These are phyloP conservation scores for Dichotomopilus funicola DNA, from an alignment of 2,329 filamentous ascomycete species.

Conservation along the genomic window DNA sequence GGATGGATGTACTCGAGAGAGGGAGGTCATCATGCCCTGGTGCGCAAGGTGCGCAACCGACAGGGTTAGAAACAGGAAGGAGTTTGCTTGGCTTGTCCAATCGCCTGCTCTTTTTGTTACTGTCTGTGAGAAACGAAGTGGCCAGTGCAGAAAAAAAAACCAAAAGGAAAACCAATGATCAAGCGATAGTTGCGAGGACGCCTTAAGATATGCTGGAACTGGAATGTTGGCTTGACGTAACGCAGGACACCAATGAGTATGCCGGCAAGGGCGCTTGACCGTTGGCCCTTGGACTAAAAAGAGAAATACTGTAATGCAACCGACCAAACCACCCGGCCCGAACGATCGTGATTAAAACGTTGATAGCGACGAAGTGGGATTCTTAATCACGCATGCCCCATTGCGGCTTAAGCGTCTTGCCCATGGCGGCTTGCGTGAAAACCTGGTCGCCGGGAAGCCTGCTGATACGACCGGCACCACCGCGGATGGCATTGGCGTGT, in stretches of 20 bases:
- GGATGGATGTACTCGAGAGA: not conserved
- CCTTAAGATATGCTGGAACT: slow-evolving; percentile 12
- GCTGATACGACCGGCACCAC: slow-evolving; percentile 79
- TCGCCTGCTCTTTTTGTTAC: slow-evolving; percentile 1
- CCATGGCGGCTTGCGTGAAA: slow-evolving; percentile 65
- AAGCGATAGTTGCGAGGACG: slow-evolving; percentile 13
- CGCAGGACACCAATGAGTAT: slow-evolving; percentile 2
- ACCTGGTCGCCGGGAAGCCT: slow-evolving; percentile 76
- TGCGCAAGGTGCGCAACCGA: not conserved
- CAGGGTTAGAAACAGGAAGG: not conserved
- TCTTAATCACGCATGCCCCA: slow-evolving; percentile 46
- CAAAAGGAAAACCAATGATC: not conserved
- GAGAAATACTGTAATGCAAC: not conserved
- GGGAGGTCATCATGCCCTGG: slow-evolving; percentile 9
- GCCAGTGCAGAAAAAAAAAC: not conserved
- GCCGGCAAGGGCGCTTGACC: not conserved
- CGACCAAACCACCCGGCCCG: slow-evolving; percentile 3
- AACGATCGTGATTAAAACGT: slow-evolving; percentile 7
- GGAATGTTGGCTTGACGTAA: slow-evolving; percentile 7
- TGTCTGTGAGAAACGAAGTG: slow-evolving; percentile 2
- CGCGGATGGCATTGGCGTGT: slow-evolving; percentile 66
- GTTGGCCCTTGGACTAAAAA: not conserved
- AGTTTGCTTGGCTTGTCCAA: not conserved
- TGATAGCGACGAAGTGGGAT: not conserved
- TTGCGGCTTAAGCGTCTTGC: slow-evolving; percentile 51